Conservation (phyloP, 345 rosid species). For the Salix exigua region DNA sequence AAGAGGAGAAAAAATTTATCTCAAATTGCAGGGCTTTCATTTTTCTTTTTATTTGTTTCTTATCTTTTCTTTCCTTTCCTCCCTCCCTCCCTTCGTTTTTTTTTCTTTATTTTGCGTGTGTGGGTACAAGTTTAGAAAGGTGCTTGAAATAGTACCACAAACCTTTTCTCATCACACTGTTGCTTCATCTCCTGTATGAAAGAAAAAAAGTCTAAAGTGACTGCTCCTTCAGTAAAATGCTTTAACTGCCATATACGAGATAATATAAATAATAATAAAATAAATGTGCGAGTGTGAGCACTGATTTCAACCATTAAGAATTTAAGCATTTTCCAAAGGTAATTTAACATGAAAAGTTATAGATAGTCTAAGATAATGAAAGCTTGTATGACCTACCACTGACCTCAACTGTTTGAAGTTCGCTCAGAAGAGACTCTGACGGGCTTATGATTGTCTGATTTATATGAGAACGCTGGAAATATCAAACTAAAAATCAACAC, state of each 20-base stretch:
- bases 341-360: background rate
- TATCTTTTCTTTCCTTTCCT: too few relatives aligned
- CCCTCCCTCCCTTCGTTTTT: background rate
- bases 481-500: constrained; percentile 13
- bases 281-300: background rate
- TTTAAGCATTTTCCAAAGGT: background rate
- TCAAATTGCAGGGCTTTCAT: background rate
- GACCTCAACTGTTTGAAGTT: constrained; percentile 94
- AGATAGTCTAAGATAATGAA: background rate
- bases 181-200: constrained; percentile 88
- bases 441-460: constrained; percentile 76
- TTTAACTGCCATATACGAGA: background rate
- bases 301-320: background rate
- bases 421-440: constrained; percentile 85
- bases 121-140: background rate
- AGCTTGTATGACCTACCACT: constrained; percentile 16
- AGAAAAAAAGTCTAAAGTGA: constrained; percentile 5
- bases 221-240: constrained; percentile 5
- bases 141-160: constrained; percentile 11
- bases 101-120: background rate
- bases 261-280: background rate
- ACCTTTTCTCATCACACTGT: constrained; percentile 96
- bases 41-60: background rate
- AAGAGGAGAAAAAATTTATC: constrained; percentile 18
- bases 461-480: constrained; percentile 75